Evolutionary conservation across 2,329 filamentous ascomycete species (phyloP).

Genomic region (Penicillium sp.): DNA sequence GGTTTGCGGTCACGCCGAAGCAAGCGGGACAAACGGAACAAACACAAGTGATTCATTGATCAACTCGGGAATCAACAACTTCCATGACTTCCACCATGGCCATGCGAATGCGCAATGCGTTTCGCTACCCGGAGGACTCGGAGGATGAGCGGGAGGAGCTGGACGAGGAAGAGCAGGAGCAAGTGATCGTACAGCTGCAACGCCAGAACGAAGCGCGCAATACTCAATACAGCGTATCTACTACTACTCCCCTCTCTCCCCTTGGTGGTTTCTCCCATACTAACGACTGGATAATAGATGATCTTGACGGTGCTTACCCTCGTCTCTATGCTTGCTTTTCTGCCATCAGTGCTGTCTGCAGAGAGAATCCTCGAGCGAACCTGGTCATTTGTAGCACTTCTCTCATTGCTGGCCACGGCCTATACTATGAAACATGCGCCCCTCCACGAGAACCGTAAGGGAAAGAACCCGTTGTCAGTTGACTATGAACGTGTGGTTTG

Average conservation of each 20-base stretch:
- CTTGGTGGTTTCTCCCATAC: constrained; percentile 2
- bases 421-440: constrained; percentile 35
- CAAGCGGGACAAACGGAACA: constrained; percentile 27
- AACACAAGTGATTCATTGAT: too few species aligned
- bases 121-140: constrained; percentile 64
- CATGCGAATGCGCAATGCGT: constrained; percentile 67
- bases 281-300: constrained; percentile 16
- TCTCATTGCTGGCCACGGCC: constrained; percentile 36
- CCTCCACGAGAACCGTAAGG: constrained; percentile 26
- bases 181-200: constrained; percentile 35
- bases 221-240: constrained; percentile 37
- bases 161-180: constrained; percentile 61
- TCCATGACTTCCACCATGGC: constrained; percentile 38
- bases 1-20: constrained; percentile 4
- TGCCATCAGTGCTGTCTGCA: constrained; percentile 29
- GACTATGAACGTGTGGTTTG: constrained; percentile 16
- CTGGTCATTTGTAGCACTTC: constrained; percentile 29
- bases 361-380: constrained; percentile 19
- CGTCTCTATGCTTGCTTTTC: constrained; percentile 27
- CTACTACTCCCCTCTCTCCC: too few species aligned
- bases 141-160: constrained; percentile 56
- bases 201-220: constrained; percentile 37
- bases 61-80: neutral
- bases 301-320: constrained; percentile 38
- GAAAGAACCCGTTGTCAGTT: constrained; percentile 23